These are phyloP conservation scores for Multifurca ochricompacta DNA, from an alignment of 768 basidiomycete genomes.

Conservation along the genomic window DNA sequence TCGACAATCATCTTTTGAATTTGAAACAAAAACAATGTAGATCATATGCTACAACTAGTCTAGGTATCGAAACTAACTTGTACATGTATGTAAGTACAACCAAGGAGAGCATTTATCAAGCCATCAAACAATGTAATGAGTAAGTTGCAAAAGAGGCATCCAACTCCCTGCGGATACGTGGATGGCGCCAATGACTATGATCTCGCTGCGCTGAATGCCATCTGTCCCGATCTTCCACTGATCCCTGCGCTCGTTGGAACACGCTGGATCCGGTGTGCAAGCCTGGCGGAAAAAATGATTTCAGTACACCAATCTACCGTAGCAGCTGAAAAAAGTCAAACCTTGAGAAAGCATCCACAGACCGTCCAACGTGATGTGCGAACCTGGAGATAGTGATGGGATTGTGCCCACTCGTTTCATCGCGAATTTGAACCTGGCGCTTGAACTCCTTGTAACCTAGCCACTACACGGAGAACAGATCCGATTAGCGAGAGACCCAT, in stretches of 20 bases:
- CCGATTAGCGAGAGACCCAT: neutral
- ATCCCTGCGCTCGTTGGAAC: neutral
- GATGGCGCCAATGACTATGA: slow-evolving; percentile 4
- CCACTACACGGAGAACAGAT: neutral
- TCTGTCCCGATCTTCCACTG: neutral
- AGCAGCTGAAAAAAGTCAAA: neutral
- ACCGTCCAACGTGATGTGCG: slow-evolving; percentile 2
- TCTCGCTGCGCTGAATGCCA: neutral
- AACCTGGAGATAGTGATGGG: neutral
- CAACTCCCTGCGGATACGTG: slow-evolving; percentile 6
- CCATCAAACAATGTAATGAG: neutral
- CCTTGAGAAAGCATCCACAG: slow-evolving; percentile 6
- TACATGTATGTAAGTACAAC: neutral
- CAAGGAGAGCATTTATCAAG: neutral
- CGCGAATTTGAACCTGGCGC: slow-evolving; percentile 6
- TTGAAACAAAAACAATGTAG: too few relatives aligned
- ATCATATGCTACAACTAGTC: neutral
- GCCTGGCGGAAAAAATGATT: neutral
- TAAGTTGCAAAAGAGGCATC: slow-evolving; percentile 15
- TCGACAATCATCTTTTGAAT: neutral
- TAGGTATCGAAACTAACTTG: neutral
- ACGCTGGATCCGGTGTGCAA: neutral
- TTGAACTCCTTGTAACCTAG: slow-evolving; percentile 8
- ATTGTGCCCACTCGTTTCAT: slow-evolving; percentile 3
- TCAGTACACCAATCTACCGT: neutral